phyloP scores from a whole-genome alignment of 2,329 filamentous ascomycete genomes.

The Neocatenulostroma microsporum region DNA sequence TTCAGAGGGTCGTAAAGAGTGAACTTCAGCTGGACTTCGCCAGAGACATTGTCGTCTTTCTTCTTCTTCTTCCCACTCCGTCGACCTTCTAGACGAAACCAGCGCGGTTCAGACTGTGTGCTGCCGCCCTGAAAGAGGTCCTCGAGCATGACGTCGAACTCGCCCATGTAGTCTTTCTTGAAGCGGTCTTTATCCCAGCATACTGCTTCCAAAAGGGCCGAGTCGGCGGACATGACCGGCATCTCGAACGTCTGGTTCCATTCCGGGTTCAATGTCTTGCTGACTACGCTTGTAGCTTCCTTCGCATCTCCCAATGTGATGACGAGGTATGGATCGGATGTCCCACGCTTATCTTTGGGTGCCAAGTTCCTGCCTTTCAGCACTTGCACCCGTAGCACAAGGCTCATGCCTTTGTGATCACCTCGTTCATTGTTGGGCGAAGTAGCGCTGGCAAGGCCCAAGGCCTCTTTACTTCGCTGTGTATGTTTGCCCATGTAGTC shows the following conservation, averaged over 20 bases:
- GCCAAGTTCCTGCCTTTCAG: slow-evolving; percentile 66
- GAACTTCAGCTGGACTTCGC: slow-evolving; percentile 84
- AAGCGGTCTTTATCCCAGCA: slow-evolving; percentile 99
- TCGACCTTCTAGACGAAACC: slow-evolving; percentile 73
- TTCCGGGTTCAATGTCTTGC: slow-evolving; percentile 89
- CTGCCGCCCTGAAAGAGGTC: slow-evolving; percentile 76
- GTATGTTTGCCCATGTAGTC: too few relatives aligned
- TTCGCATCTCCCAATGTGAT: slow-evolving; percentile 78
- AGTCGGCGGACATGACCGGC: slow-evolving; percentile 65
- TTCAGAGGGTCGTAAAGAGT: slow-evolving; percentile 67
- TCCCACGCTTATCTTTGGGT: slow-evolving; percentile 85
- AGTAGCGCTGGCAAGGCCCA: too few relatives aligned
- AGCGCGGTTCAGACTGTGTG: slow-evolving; percentile 59
- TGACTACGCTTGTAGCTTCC: slow-evolving; percentile 77
- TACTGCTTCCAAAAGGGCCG: slow-evolving; percentile 74
- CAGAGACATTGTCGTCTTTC: slow-evolving; percentile 75
- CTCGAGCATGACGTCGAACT: slow-evolving; percentile 88
- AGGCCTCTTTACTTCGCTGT: too few relatives aligned
- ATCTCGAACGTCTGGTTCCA: slow-evolving; percentile 91
- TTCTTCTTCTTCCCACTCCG: slow-evolving; percentile 48
- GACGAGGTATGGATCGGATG: slow-evolving; percentile 91
- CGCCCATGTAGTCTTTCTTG: slow-evolving; percentile 94
- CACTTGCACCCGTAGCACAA: slow-evolving; percentile 27
- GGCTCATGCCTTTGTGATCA: slow-evolving; percentile 28
- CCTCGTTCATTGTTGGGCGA: slow-evolving; percentile 11